phyloP scores from a whole-genome alignment of 805 yeast genomes.

The Saccharomycopsis sp. region DNA sequence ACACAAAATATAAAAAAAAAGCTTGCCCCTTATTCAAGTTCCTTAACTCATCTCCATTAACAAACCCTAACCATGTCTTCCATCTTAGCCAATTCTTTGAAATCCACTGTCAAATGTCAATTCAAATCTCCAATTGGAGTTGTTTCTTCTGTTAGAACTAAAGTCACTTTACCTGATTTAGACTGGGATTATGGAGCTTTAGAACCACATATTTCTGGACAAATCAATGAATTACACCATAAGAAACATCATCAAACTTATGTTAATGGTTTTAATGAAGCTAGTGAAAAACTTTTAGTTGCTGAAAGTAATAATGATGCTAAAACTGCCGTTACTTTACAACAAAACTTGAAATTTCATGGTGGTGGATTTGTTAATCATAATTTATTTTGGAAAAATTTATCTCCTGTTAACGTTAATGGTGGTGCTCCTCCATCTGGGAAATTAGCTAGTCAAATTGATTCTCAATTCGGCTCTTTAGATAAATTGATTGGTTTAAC shows the following conservation, averaged over 20 bases:
- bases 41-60: too few species aligned
- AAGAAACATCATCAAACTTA: slow-evolving; percentile 89
- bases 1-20: too few species aligned
- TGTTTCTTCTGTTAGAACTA: slow-evolving; percentile 35
- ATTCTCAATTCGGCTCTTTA: slow-evolving; percentile 57
- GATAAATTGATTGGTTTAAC: slow-evolving; percentile 56
- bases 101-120: not conserved
- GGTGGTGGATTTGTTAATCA: slow-evolving; percentile 91
- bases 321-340: slow-evolving; percentile 46
- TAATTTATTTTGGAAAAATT: slow-evolving; percentile 76
- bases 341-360: slow-evolving; percentile 76
- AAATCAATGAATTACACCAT: slow-evolving; percentile 81
- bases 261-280: slow-evolving; percentile 74
- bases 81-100: not conserved
- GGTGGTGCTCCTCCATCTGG: slow-evolving; percentile 65
- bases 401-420: slow-evolving; percentile 63
- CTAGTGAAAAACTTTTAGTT: slow-evolving; percentile 60
- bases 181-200: slow-evolving; percentile 78
- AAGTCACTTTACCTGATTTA: slow-evolving; percentile 69
- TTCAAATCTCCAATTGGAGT: slow-evolving; percentile 3
- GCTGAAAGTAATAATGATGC: slow-evolving; percentile 52
- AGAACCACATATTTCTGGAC: slow-evolving; percentile 79
- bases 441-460: slow-evolving; percentile 47
- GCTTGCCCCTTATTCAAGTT: too few species aligned
- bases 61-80: slow-evolving; percentile 1